Evolutionary conservation across 257 asterid genomes (phyloP).

Genomic region (Echium plantagineum): DNA sequence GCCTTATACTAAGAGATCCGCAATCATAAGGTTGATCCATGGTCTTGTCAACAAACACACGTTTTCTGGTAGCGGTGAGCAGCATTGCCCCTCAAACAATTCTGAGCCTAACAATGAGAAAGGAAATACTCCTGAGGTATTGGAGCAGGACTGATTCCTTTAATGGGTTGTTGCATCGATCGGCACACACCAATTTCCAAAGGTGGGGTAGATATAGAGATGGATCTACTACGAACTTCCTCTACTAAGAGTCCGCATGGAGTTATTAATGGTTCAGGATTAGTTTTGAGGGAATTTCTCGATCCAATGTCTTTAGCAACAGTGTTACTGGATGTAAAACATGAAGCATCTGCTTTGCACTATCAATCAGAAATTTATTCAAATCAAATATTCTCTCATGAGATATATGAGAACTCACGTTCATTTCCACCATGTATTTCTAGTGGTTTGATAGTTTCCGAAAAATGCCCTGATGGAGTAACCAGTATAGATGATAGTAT

Average conservation of each 20-base stretch:
- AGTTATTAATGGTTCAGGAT: slow-evolving; percentile 27
- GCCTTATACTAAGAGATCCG: slow-evolving; percentile 65
- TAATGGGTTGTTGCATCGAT: slow-evolving; percentile 11
- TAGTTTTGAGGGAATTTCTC: slow-evolving; percentile 36
- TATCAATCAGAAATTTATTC: slow-evolving; percentile 22
- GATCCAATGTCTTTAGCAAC: slow-evolving; percentile 39
- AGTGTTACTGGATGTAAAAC: slow-evolving; percentile 26
- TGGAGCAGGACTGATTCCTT: slow-evolving; percentile 19
- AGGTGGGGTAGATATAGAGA: slow-evolving; percentile 42
- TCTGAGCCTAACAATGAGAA: slow-evolving; percentile 16
- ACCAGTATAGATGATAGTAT: slow-evolving; percentile 15
- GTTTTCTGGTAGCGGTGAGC: slow-evolving; percentile 27
- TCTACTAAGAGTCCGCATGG: slow-evolving; percentile 25
- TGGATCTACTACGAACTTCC: slow-evolving; percentile 43
- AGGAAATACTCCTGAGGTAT: slow-evolving; percentile 29
- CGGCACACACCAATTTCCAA: slow-evolving; percentile 27
- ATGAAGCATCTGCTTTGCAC: slow-evolving; percentile 28
- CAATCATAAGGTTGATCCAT: slow-evolving; percentile 54
- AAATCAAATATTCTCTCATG: slow-evolving; percentile 13
- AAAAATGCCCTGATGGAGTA: slow-evolving; percentile 15
- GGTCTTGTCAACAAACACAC: slow-evolving; percentile 40
- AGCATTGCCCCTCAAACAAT: slow-evolving; percentile 20
- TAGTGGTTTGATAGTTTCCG: slow-evolving; percentile 20
- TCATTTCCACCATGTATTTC: slow-evolving; percentile 22
- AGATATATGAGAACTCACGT: slow-evolving; percentile 14